These are phyloP conservation scores for Trametes versicolor DNA, from an alignment of 1,284 basidiomycete genomes.

Conservation along the genomic window DNA sequence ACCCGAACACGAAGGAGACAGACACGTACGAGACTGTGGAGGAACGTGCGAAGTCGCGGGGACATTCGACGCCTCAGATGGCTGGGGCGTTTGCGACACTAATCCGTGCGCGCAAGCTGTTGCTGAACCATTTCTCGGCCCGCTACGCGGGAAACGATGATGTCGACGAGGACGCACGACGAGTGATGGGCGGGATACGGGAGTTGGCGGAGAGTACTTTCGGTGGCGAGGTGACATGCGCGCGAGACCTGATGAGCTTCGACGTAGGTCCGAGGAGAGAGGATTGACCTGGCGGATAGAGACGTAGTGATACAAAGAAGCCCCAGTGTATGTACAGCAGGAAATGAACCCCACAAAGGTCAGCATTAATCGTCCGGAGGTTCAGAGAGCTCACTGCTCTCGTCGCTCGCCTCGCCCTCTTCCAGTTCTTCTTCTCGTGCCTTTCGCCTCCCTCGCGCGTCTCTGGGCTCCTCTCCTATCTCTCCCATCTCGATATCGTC, in stretches of 20 bases:
- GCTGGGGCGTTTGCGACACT: slow-evolving; percentile 84
- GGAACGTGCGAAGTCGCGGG: slow-evolving; percentile 76
- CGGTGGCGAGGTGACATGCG: slow-evolving; percentile 65
- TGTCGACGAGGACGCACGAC: slow-evolving; percentile 54
- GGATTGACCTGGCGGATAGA: slow-evolving; percentile 10
- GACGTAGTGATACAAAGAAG: slow-evolving; percentile 25
- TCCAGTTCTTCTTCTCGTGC: slow-evolving; percentile 73
- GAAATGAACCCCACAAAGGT: slow-evolving; percentile 3
- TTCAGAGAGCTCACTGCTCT: slow-evolving; percentile 78
- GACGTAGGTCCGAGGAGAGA: slow-evolving; percentile 54
- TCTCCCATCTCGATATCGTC: slow-evolving; percentile 91
- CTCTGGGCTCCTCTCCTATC: slow-evolving; percentile 72
- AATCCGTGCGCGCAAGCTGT: slow-evolving; percentile 72
- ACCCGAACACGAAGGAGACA: slow-evolving; percentile 61
- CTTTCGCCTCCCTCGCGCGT: slow-evolving; percentile 59
- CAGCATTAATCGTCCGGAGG: slow-evolving; percentile 63
- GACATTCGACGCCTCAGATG: slow-evolving; percentile 94
- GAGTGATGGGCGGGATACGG: slow-evolving; percentile 70
- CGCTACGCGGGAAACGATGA: slow-evolving; percentile 53
- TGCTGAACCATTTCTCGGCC: slow-evolving; percentile 89
- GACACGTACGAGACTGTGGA: slow-evolving; percentile 74
- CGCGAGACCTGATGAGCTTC: slow-evolving; percentile 77
- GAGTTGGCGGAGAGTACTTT: slow-evolving; percentile 63
- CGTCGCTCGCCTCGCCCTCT: slow-evolving; percentile 85
- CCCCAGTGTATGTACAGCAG: slow-evolving; percentile 24